phyloP scores from a whole-genome alignment of 1,284 basidiomycete species.

The Clitocybe nebularis region DNA sequence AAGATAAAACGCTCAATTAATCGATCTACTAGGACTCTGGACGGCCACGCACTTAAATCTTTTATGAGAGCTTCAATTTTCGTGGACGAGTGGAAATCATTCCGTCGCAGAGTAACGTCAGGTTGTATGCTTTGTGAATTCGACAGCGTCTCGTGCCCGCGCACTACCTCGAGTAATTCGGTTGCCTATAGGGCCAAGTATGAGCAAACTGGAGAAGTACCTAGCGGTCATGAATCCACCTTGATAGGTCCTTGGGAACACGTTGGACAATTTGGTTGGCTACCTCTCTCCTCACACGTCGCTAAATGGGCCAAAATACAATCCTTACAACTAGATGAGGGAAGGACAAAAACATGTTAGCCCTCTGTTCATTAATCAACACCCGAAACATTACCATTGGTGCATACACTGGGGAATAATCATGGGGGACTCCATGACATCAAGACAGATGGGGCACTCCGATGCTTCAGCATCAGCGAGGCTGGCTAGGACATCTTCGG shows the following conservation, averaged over 20 bases:
- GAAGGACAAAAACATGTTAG: slow-evolving; percentile 1
- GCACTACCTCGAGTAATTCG: slow-evolving; percentile 65
- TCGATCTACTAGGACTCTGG: slow-evolving; percentile 2
- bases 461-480: slow-evolving; percentile 44
- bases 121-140: slow-evolving; percentile 39
- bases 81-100: slow-evolving; percentile 85
- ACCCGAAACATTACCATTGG: slow-evolving; percentile 48
- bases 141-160: slow-evolving; percentile 25
- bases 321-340: slow-evolving; percentile 66
- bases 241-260: slow-evolving; percentile 66
- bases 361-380: slow-evolving; percentile 1
- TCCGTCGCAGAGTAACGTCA: slow-evolving; percentile 61
- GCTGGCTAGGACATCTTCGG: slow-evolving; percentile 62
- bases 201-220: not conserved
- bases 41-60: slow-evolving; percentile 51
- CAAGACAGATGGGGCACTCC: slow-evolving; percentile 84
- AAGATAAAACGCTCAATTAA: slow-evolving; percentile 2
- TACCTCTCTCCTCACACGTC: slow-evolving; percentile 59
- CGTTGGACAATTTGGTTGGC: slow-evolving; percentile 69
- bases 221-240: slow-evolving; percentile 27
- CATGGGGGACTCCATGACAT: slow-evolving; percentile 64
- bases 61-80: slow-evolving; percentile 76
- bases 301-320: slow-evolving; percentile 73
- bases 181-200: slow-evolving; percentile 38
- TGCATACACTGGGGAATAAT: slow-evolving; percentile 79